Conservation (phyloP, 163 green algal species). For the Chloroidium sp. region DNA sequence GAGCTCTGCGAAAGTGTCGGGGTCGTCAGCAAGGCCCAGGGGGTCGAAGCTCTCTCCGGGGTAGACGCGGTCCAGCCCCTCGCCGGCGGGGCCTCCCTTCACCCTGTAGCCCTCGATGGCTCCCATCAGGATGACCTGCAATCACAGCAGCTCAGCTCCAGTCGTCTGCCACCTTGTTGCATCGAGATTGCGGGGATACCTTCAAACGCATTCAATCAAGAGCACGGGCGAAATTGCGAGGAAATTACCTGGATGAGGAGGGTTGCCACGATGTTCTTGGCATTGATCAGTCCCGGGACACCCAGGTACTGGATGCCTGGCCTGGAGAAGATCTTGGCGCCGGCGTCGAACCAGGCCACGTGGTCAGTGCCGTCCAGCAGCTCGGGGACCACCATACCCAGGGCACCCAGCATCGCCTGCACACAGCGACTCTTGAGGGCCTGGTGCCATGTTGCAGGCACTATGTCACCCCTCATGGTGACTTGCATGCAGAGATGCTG, state of each 20-base stretch:
- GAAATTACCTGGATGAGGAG: conserved; percentile 44
- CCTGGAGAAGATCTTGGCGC: conserved; percentile 24
- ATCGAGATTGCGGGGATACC: background rate
- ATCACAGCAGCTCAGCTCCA: background rate
- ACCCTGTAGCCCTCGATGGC: conserved; percentile 62
- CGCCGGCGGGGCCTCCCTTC: conserved; percentile 41
- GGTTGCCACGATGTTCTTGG: conserved; percentile 48
- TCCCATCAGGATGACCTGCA: conserved; percentile 69
- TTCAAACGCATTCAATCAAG: background rate
- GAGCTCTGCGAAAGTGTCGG: conserved; percentile 63
- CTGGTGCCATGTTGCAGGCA: no score
- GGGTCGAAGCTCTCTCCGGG: conserved; percentile 64
- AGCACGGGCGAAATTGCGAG: background rate
- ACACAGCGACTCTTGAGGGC: no score
- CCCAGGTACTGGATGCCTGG: conserved; percentile 67
- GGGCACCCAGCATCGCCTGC: conserved; percentile 19
- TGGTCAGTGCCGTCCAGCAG: conserved; percentile 69
- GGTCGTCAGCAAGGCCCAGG: conserved; percentile 65
- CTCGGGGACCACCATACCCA: conserved; percentile 69
- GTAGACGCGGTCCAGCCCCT: conserved; percentile 48
- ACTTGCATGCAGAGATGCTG: background rate
- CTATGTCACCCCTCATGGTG: no score
- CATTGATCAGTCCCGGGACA: conserved; percentile 57
- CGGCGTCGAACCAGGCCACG: conserved; percentile 67
- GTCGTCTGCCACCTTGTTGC: background rate